Conservation (phyloP, 176 grass and related monocot genomes). For the Themeda triandra region DNA sequence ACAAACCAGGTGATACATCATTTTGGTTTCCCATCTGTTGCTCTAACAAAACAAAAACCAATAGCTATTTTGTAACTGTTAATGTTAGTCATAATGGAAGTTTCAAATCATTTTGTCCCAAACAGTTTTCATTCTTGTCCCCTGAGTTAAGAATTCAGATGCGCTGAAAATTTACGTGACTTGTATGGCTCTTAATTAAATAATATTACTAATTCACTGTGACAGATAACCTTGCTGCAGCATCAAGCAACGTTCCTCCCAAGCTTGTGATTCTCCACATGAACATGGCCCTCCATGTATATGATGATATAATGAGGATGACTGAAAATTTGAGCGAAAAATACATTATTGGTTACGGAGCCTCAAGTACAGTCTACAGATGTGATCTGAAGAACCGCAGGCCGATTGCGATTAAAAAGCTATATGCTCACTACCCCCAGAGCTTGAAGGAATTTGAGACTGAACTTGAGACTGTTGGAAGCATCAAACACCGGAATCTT, state of each 20-base stretch:
- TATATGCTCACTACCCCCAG: constrained; percentile 75
- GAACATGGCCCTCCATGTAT: constrained; percentile 95
- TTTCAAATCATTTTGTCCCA: constrained; percentile 4
- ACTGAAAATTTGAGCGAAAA: constrained; percentile 94
- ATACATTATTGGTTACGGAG: constrained; percentile 90
- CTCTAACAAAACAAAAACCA: constrained; percentile 2
- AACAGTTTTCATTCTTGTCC: background rate
- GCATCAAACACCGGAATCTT: constrained; percentile 91
- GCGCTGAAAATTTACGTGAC: constrained; percentile 4
- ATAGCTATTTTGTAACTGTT: constrained; percentile 11
- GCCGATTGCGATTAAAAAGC: constrained; percentile 78
- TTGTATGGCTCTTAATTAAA: background rate
- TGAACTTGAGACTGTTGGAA: constrained; percentile 81
- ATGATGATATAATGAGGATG: constrained; percentile 96
- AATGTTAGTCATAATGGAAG: background rate
- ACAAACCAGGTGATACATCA: constrained; percentile 65
- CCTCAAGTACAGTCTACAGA: constrained; percentile 91
- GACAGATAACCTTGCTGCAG: constrained; percentile 25
- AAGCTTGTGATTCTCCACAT: constrained; percentile 95
- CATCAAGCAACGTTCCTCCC: constrained; percentile 57
- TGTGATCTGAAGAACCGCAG: constrained; percentile 88
- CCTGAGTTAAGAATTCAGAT: background rate
- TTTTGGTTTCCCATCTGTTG: background rate
- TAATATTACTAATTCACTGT: constrained; percentile 21
- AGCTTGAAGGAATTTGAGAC: constrained; percentile 91